Evolutionary conservation across 1,284 basidiomycete genomes (phyloP), one percentile per base, ranked within the genome.

Genomic region (Austroboletus olivaceoglutinosus): DNA sequence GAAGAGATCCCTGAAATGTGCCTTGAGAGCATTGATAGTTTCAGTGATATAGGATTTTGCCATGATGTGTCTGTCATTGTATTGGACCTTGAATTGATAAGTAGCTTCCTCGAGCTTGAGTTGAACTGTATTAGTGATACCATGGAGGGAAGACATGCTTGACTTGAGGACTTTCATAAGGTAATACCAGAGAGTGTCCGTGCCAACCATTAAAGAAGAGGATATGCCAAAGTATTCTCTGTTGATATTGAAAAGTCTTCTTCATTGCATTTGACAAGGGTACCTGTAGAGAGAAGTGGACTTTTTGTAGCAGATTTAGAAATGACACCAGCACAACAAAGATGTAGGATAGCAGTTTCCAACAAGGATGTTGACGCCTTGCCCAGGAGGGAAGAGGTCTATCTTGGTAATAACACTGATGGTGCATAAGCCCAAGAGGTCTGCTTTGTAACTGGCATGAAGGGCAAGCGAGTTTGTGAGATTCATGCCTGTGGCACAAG

Each of bases 21-120:
- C 80, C 73, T 99, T 99, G 59, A 99, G 83, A 9, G 82, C 77
- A 64, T 99, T 96, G 72, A 98, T 88, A 3, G 93, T 94, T 72
- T 99, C 97, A 16, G 96, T 94, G 45, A 98, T 93, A 65, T 99
- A 99, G 3, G 91, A 94, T 70, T 99, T 97, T 12, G 97, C 86
- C 0, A 91, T 91, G 59, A 98, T 91, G 23, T 89, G 82, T 19
- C 93, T 85, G 71, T 99, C 97, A 67, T 99, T 99, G 77, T 99
- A 99, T 70, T 98, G 93, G 1, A 99, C 95, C 72, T 99, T 99
- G 83, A 99, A 99, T 70, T 98, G 95, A 70, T 99, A 99, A 23
- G 86, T 86, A 2, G 96, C 88, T 64, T 98, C 96, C 70, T 99
- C 96, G 13, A 98, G 81, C 70, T 99, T 97, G 33, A 97, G 82